Percentiles rank a stretch among this genome's conserved stretches.
Evolutionary conservation across 352 stramenopile species (phyloP).

Genomic region (Globisporangium echinulatum): DNA sequence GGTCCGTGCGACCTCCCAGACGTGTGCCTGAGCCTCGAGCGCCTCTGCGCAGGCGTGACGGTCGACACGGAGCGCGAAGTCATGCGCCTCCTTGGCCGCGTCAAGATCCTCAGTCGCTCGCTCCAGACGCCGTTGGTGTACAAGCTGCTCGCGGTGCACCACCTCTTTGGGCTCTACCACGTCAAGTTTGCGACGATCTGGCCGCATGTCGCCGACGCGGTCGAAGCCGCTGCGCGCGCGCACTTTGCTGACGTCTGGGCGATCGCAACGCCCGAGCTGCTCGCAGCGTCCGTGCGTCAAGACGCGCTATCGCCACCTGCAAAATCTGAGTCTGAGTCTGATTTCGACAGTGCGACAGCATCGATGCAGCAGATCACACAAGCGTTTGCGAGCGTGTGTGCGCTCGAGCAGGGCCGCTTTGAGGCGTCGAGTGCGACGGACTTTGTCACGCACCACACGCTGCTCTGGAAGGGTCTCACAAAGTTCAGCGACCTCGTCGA

Average conservation of each 20-base stretch:
- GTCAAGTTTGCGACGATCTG: constrained; percentile 87
- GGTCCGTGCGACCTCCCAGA: constrained; percentile 68
- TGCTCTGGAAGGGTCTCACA: constrained; percentile 78
- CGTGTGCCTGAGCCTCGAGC: constrained; percentile 59
- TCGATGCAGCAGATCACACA: constrained; percentile 27
- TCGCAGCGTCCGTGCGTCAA: constrained; percentile 36
- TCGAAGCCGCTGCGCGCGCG: constrained; percentile 44
- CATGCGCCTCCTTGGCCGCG: constrained; percentile 65
- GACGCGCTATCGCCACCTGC: background rate
- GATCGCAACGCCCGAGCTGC: constrained; percentile 46
- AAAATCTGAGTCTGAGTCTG: too few relatives aligned
- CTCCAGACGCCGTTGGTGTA: constrained; percentile 68
- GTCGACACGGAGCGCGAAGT: constrained; percentile 83
- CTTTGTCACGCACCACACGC: constrained; percentile 54
- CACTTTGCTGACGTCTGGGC: constrained; percentile 67
- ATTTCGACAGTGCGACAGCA: background rate
- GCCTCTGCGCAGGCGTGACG: constrained; percentile 35
- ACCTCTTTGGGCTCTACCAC: constrained; percentile 79
- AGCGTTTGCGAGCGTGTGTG: constrained; percentile 50
- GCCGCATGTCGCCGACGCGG: constrained; percentile 65
- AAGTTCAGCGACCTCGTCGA: constrained; percentile 74
- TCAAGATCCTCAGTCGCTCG: constrained; percentile 72
- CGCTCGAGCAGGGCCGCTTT: constrained; percentile 45
- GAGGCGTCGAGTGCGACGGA: constrained; percentile 50
- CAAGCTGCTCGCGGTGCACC: constrained; percentile 70